Base-by-base conservation (phyloP, 1,284 basidiomycete species). In the Microbotryum intermedium region DNA sequence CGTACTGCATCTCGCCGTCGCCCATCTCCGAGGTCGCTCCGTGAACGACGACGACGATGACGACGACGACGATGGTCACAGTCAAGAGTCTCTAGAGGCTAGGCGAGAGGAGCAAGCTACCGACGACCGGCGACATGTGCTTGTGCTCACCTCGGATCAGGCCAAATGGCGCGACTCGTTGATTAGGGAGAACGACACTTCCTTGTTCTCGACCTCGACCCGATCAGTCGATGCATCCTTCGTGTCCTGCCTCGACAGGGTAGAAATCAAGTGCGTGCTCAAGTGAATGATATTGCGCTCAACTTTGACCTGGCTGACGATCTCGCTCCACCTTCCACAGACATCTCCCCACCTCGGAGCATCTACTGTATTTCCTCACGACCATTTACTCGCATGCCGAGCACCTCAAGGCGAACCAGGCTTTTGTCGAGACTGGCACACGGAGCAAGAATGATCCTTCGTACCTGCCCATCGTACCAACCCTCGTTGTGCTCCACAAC, bases 281-380 rank as follows among this genome's bases (percentile, higher is more conserved):
- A 20, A 13, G 6, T 16, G 18, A 21, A 28, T 23, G 18, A 28
- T 5, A 39, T 16, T 39, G 18, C 13, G 13, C 34, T 23, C 8
- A 18, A 43, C 8, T 21, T 20, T 43, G 20, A n/a, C 6, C 23
- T 21, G 20, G 34, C 30, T 30, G 47, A 43, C 30, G 23, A 26
- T 46, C 34, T 45, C n/a, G n/a, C 8, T 10, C 25, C 7, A 20
- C 4, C 8, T 4, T 4, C 11, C 16, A 5, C 56, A 67, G 66
- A 34, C 26, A 59, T 25, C 45, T 65, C 1, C 63, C 66, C n/a
- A 44, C 60, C 8, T 49, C 59, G 4, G 53, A 63, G 4, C 63
- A 65, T 6, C 34, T 67, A n/a, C 50, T 16, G 44, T 67, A 65
- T 47, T 67, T 67, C 45, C 63, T 65, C 53, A 25, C 60, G 21